Evolutionary conservation across 2,329 filamentous ascomycete genomes (phyloP), one percentile per base, ranked within the genome.

Genomic region (Capronia americana): DNA sequence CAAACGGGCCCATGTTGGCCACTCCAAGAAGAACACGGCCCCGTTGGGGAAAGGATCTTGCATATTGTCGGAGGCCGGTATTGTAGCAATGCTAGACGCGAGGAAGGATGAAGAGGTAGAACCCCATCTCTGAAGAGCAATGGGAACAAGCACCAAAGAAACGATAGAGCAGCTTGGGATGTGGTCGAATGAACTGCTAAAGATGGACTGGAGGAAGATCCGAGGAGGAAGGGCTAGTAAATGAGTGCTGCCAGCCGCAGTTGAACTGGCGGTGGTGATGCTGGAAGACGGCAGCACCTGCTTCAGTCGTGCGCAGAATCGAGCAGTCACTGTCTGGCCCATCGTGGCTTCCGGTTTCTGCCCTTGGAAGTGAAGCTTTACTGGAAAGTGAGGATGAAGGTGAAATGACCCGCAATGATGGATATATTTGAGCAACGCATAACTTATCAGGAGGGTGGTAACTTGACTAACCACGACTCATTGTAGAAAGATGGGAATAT

Each of bases 1-100:
- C 55, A 73, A 61, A 20, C 70, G 66, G 32, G 71, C 71, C 71
- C 71, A 73, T 55, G 50, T 68, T 24, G 68, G 66, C 71, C 70
- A 72, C 30, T 65, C 64, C 55, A 69, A 53, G 51, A 72, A 66
- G 66, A 66, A 71, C n/a, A 67, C 64, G 10, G 53, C 30, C 20
- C 63, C 66, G 23, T 63, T 51, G 34, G 58, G 50, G 32, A 66
- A 56, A 20, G 61, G 6, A 46, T 55, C 30, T 38, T 30, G 23
- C 67, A 69, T 69, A 50, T 51, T 64, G 61, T 32, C 44, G 55
- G 57, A 66, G 58, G 54, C 61, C 58, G 57, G 65, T 61, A 67
- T 60, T 34, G 55, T 57, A 65, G 44, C 54, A 61, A 65, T 67
- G 67, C 61, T 67, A 70, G 53, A 65, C 14, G 53, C 53, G 44